phyloP scores from a whole-genome alignment of 2,329 filamentous ascomycete genomes.

The Fusarium beomiforme region DNA sequence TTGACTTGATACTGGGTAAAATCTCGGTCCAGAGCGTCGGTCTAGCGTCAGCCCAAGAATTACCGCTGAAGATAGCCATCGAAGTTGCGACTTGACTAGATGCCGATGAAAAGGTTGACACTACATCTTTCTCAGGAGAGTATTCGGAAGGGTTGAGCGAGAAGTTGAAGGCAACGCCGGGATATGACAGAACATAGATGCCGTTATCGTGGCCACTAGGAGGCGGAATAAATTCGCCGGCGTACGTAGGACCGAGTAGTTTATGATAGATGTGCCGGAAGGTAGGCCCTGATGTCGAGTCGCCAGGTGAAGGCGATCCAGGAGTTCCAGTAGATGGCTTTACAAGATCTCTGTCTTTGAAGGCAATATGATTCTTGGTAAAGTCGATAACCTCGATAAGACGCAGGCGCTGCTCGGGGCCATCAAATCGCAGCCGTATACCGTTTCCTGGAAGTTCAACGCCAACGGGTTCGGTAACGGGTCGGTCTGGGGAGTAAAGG shows the following conservation, averaged over 20 bases:
- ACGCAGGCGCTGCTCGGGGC: slow-evolving; percentile 88
- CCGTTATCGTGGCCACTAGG: slow-evolving; percentile 66
- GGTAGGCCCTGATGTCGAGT: slow-evolving; percentile 67
- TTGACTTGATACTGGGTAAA: slow-evolving; percentile 78
- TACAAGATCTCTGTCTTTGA: slow-evolving; percentile 81
- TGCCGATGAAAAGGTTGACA: slow-evolving; percentile 83
- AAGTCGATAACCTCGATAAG: slow-evolving; percentile 94
- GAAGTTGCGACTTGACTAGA: slow-evolving; percentile 80
- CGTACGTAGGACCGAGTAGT: slow-evolving; percentile 92
- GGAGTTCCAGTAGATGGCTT: slow-evolving; percentile 63
- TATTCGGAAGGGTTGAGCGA: slow-evolving; percentile 79
- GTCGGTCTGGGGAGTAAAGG: slow-evolving; percentile 78
- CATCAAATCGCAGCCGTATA: slow-evolving; percentile 90
- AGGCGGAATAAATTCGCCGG: slow-evolving; percentile 87
- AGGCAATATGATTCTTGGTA: slow-evolving; percentile 82
- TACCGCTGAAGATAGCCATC: slow-evolving; percentile 91
- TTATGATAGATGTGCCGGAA: slow-evolving; percentile 93
- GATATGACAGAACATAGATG: slow-evolving; percentile 91
- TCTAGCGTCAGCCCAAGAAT: slow-evolving; percentile 89
- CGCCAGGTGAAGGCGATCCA: slow-evolving; percentile 47
- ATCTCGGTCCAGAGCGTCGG: slow-evolving; percentile 78
- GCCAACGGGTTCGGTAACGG: slow-evolving; percentile 78
- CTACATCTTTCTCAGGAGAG: slow-evolving; percentile 81
- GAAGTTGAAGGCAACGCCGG: slow-evolving; percentile 93
- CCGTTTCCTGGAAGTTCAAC: slow-evolving; percentile 86